Conservation (phyloP, 2,329 filamentous ascomycete species). For the Sclerotinia borealis region DNA sequence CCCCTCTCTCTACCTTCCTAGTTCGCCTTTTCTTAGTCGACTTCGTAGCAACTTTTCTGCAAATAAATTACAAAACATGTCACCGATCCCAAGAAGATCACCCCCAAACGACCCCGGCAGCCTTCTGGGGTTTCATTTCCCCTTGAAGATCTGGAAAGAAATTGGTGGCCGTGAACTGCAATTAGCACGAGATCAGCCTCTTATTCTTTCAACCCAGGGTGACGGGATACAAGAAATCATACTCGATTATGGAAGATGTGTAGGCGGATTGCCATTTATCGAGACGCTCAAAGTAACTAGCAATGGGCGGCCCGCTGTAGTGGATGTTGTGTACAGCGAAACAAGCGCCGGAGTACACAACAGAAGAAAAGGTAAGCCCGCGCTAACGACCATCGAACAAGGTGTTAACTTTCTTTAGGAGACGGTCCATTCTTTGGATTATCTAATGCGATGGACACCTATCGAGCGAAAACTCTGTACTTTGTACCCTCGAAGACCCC, state of each 20-base stretch:
- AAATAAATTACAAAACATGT: not conserved
- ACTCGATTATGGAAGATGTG: constrained; percentile 21
- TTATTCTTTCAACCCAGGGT: constrained; percentile 9
- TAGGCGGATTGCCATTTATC: constrained; percentile 21
- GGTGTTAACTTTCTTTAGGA: constrained; percentile 16
- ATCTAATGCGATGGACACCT: constrained; percentile 27
- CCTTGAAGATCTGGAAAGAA: constrained; percentile 1
- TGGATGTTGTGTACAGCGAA: constrained; percentile 25
- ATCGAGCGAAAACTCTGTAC: constrained; percentile 16
- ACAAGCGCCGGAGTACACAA: constrained; percentile 18
- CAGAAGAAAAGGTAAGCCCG: constrained; percentile 14
- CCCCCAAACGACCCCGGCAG: not conserved
- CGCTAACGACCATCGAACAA: not conserved
- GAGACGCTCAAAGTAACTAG: constrained; percentile 15
- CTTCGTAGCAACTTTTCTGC: not conserved
- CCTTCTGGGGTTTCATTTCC: not conserved
- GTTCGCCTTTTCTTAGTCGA: not conserved
- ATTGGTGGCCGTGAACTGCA: not conserved
- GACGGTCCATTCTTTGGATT: constrained; percentile 25
- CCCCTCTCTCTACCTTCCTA: not conserved
- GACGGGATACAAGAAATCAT: constrained; percentile 17
- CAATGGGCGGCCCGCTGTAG: constrained; percentile 12
- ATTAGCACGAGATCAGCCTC: not conserved
- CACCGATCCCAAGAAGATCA: not conserved
- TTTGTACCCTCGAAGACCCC: constrained; percentile 14